Base-by-base conservation (phyloP, 441 rosid genomes). In the Arabidopsis hybrid region DNA sequence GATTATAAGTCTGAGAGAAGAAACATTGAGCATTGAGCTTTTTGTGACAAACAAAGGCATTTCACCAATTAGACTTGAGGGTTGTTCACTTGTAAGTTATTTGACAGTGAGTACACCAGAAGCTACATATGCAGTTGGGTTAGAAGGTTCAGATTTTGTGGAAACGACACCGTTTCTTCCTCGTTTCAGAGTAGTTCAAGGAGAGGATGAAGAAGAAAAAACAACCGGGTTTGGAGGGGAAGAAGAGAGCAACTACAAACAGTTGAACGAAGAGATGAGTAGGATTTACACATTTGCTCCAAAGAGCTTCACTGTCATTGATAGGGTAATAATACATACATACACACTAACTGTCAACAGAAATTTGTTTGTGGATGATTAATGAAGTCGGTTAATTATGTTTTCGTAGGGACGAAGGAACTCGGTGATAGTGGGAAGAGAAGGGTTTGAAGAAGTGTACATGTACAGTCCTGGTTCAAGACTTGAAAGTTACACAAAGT, bases 81-180 rank as follows among this genome's bases (percentile, higher is more conserved):
- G 91, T 10, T 86, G 87, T 49, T 50, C 80, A 5, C 80, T 91
- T 47, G 39, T 85, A 59, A 86, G 89, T 82, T 92, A 92, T 73
- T 77, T 92, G n/a, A 89, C 90, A 50, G 97, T 91, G 46, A 92
- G 97, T 74, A 82, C 97, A 36, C 97, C 97, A 1, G 95, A 92
- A 32, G 97, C 97, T 17, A 87, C 90, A 2, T 89, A 81, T 73
- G 95, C 90, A 51, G 60, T 78, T 29, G 96, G 99, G 34, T 65
- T 95, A 61, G 90, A 86, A 70, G 89, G 94, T 29, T 95, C 92
- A 4, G 75, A 86, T 84, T 87, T 77, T 79, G 85, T 46, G 8
- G 69, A 50, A 34, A 85, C 60, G 45, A 74, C 42, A 58, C 91
- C 58, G 42, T 86, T 80, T 91, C 92, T 71, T 87, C 89, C 14